Evolutionary conservation across 768 basidiomycete species (phyloP), one percentile per base, ranked within the genome.

Genomic region (Suillus ampliporus): DNA sequence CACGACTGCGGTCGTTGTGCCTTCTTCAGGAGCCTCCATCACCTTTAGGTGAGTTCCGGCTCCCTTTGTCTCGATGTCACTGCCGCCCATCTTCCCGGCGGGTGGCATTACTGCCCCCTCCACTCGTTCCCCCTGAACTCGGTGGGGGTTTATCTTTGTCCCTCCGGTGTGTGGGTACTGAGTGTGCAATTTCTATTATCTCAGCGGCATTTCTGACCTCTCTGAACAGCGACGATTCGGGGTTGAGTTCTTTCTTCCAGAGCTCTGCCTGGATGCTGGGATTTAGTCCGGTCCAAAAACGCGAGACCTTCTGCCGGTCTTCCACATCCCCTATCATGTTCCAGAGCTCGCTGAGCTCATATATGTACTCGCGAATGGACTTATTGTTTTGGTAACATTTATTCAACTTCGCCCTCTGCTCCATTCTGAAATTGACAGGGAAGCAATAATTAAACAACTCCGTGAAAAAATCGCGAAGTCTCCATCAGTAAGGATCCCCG

Each of bases 381-480:
- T 67, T 69, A 8, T 71, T 53, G 4, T 68, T 61, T 58, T 82
- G 80, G 2, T 50, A 58, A 10, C 58, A 65, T 0, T 52, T 41
- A 0, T 65, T 46, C 0, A 82, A 64, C 28, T 72, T 71, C 11
- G 71, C 61, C 0, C 70, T 46, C 62, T 76, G 76, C 31, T 75
- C 53, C 9, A 68, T 40, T 0, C 66, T 48, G 50, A 70, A 66
- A 34, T 69, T 57, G 0, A 70, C 52, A 0, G 78, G 78, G 66
- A 80, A 80, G 38, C 78, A 78, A 34, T 76, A 77, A 31, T 79
- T 68, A 57, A 77, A 79, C 28, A 80, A 21, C 37, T 68, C 73
- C 5, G 58, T 26, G 57, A 78, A 79, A 60, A 80, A 79, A 3
- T 69, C 38, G 10, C 65, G 37, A 0, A 80, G 40, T 0, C 31